phyloP scores from a whole-genome alignment of 1,284 basidiomycete genomes.

The Trichosporon coremiiforme region DNA sequence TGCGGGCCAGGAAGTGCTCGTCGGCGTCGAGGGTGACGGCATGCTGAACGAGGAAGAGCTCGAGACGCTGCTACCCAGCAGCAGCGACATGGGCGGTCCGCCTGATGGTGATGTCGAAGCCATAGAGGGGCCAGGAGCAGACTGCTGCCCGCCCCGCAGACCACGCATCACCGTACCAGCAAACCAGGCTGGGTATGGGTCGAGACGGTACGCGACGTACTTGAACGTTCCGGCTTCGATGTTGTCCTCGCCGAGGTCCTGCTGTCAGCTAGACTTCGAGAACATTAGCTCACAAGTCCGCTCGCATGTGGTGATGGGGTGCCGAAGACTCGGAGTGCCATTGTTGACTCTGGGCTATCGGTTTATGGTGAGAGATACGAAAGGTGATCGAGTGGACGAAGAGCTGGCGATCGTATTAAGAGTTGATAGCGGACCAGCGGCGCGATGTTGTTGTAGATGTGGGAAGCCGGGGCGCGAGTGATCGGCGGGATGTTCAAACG shows the following conservation, averaged over 20 bases:
- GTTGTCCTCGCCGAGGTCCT: slow-evolving; percentile 13
- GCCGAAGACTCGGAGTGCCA: slow-evolving; percentile 17
- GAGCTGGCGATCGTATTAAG: neutral
- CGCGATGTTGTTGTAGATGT: neutral
- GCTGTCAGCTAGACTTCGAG: neutral
- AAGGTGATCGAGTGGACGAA: neutral
- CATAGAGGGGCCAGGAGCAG: neutral
- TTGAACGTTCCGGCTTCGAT: slow-evolving; percentile 10
- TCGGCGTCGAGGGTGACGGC: neutral
- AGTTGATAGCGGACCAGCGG: too few relatives aligned
- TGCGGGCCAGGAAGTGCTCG: neutral
- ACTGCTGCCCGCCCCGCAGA: neutral
- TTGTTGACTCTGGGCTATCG: neutral
- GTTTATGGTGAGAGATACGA: neutral
- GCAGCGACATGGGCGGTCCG: slow-evolving; percentile 7
- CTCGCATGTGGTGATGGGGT: slow-evolving; percentile 14
- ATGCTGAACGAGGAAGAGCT: neutral
- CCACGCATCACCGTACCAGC: slow-evolving; percentile 10
- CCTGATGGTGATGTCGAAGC: slow-evolving; percentile 1
- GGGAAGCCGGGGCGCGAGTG: neutral
- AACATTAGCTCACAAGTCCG: neutral
- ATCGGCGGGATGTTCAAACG: slow-evolving; percentile 1
- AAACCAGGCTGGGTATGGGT: slow-evolving; percentile 11
- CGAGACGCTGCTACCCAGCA: neutral
- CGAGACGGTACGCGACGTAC: slow-evolving; percentile 14